phyloP scores from a whole-genome alignment of 768 basidiomycete genomes.

The Psilocybe cyanescens region DNA sequence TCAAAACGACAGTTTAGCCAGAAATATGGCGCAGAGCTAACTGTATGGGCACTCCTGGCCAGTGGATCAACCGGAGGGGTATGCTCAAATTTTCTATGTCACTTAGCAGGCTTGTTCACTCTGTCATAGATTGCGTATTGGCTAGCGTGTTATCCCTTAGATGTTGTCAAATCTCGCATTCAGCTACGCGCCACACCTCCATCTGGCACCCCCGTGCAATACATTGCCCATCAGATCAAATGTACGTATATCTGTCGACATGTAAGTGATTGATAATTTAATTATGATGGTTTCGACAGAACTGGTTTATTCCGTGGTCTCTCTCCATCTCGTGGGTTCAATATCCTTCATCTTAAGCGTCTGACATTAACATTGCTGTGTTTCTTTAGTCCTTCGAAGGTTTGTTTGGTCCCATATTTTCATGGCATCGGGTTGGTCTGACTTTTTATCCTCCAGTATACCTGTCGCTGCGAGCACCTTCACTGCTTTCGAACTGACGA shows the following conservation, averaged over 20 bases:
- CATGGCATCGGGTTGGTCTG: background rate
- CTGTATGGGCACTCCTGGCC: slow-evolving; percentile 84
- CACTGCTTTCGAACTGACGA: slow-evolving; percentile 82
- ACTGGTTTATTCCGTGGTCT: slow-evolving; percentile 74
- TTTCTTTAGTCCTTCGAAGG: slow-evolving; percentile 63
- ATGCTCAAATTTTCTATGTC: slow-evolving; percentile 29
- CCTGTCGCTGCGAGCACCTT: slow-evolving; percentile 93
- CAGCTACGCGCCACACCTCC: slow-evolving; percentile 82
- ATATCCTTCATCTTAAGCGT: background rate
- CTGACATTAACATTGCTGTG: background rate
- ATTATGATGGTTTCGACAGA: slow-evolving; percentile 31
- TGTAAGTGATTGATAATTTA: background rate
- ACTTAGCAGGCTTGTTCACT: slow-evolving; percentile 3
- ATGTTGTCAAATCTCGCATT: slow-evolving; percentile 90
- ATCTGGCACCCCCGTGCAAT: slow-evolving; percentile 69
- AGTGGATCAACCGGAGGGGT: slow-evolving; percentile 87
- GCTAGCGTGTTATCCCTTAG: slow-evolving; percentile 90
- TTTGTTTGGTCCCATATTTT: slow-evolving; percentile 22
- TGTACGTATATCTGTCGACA: slow-evolving; percentile 47
- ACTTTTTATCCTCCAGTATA: slow-evolving; percentile 52
- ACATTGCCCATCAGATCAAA: slow-evolving; percentile 75
- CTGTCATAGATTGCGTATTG: slow-evolving; percentile 78
- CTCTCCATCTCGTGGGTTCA: slow-evolving; percentile 73
- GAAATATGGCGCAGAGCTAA: slow-evolving; percentile 66
- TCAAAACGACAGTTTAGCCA: slow-evolving; percentile 77